These are phyloP conservation scores for Candida sanyiensis DNA, from an alignment of 805 yeast species.

Conservation along the genomic window DNA sequence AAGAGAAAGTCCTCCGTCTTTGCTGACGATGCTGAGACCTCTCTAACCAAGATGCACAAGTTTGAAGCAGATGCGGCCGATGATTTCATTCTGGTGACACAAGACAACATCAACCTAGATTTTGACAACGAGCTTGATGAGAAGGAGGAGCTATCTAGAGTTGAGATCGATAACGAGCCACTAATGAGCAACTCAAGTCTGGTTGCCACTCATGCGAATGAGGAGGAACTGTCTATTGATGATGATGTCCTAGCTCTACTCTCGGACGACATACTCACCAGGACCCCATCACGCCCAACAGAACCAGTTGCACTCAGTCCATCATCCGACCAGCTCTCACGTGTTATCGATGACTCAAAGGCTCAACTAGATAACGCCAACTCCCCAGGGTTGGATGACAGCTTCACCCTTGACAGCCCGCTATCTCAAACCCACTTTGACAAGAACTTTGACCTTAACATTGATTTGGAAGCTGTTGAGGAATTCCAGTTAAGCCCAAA, in stretches of 20 bases:
- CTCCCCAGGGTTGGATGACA: slow-evolving; percentile 20
- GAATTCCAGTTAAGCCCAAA: slow-evolving; percentile 7
- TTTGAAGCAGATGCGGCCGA: background rate
- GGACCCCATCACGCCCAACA: slow-evolving; percentile 28
- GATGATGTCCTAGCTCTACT: background rate
- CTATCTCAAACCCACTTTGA: slow-evolving; percentile 12
- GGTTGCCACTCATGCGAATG: slow-evolving; percentile 12
- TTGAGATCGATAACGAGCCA: slow-evolving; percentile 16
- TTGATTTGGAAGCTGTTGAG: slow-evolving; percentile 10
- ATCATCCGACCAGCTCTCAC: slow-evolving; percentile 25
- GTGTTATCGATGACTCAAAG: slow-evolving; percentile 18
- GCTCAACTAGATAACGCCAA: slow-evolving; percentile 18
- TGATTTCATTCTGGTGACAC: slow-evolving; percentile 13
- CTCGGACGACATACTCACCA: background rate
- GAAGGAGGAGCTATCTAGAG: slow-evolving; percentile 25
- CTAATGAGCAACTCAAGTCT: slow-evolving; percentile 4
- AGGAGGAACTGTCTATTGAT: background rate
- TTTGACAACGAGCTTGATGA: slow-evolving; percentile 26
- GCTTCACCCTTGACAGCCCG: slow-evolving; percentile 18
- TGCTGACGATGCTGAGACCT: slow-evolving; percentile 3
- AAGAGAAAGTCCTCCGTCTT: slow-evolving; percentile 11
- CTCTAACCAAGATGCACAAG: slow-evolving; percentile 6
- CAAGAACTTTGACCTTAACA: slow-evolving; percentile 4
- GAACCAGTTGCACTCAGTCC: slow-evolving; percentile 30
- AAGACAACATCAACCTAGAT: slow-evolving; percentile 11